Percentiles rank a stretch among this genome's conserved stretches.
phyloP scores from a whole-genome alignment of 2,329 filamentous ascomycete genomes.

The Alternaria sp. region DNA sequence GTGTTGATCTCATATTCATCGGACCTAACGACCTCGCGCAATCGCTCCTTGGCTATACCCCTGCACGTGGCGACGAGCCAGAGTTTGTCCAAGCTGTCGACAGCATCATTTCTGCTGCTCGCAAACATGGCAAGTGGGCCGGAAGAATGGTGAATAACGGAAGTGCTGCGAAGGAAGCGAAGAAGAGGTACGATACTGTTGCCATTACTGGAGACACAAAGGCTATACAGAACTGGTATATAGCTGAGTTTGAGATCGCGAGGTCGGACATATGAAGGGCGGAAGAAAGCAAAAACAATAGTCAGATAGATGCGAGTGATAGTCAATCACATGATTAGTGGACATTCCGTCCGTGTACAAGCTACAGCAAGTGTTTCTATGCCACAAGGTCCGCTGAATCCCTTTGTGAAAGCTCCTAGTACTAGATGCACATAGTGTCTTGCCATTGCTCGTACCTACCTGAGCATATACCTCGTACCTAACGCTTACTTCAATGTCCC shows the following conservation, averaged over 20 bases:
- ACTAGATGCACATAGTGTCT: neutral
- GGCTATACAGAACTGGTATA: constrained; percentile 62
- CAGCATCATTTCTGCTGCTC: constrained; percentile 61
- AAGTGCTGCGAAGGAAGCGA: constrained; percentile 51
- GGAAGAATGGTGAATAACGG: constrained; percentile 61
- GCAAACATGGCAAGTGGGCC: constrained; percentile 70
- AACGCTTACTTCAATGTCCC: neutral
- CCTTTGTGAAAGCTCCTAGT: neutral
- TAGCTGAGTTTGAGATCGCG: constrained; percentile 31
- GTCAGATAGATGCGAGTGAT: neutral
- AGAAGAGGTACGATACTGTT: constrained; percentile 55
- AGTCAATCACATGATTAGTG: neutral
- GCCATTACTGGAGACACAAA: constrained; percentile 58
- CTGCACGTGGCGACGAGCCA: constrained; percentile 62
- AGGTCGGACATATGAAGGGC: constrained; percentile 10
- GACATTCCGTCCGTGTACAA: neutral
- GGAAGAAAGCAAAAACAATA: neutral
- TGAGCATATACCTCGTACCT: neutral
- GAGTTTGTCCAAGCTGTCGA: constrained; percentile 67
- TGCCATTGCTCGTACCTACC: neutral
- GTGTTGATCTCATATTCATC: constrained; percentile 70
- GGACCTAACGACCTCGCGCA: constrained; percentile 71
- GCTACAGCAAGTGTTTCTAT: neutral
- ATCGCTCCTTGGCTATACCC: constrained; percentile 65
- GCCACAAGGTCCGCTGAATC: neutral